Evolutionary conservation across 2,329 filamentous ascomycete genomes (phyloP).

Genomic region (Verruconis gallopava): DNA sequence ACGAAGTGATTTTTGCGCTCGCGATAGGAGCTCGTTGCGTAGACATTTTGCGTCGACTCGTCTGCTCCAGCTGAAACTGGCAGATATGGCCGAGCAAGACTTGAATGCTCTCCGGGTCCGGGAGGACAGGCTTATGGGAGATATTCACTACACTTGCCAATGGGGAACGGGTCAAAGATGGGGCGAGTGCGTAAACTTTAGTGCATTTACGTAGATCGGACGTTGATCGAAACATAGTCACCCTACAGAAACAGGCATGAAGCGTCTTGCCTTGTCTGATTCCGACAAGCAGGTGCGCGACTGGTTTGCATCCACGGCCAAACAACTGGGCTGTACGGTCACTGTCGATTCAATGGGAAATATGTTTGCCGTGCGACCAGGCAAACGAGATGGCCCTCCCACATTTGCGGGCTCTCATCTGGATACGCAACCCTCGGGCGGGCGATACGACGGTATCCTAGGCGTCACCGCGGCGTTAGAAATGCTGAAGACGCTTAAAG

Average conservation of each 20-base stretch:
- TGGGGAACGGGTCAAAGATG: slow-evolving; percentile 55
- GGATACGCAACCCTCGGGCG: slow-evolving; percentile 45
- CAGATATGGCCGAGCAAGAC: slow-evolving; percentile 38
- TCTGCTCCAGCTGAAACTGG: background rate
- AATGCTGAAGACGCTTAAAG: slow-evolving; percentile 53
- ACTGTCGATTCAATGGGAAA: slow-evolving; percentile 68
- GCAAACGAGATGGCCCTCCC: slow-evolving; percentile 44
- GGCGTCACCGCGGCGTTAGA: slow-evolving; percentile 63
- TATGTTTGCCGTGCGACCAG: slow-evolving; percentile 60
- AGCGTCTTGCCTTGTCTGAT: slow-evolving; percentile 57
- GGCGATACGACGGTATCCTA: slow-evolving; percentile 64
- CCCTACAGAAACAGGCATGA: slow-evolving; percentile 61
- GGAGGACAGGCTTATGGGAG: slow-evolving; percentile 45
- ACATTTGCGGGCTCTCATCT: slow-evolving; percentile 59
- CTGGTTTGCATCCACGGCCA: slow-evolving; percentile 58
- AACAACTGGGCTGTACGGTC: slow-evolving; percentile 51
- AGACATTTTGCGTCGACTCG: too few relatives aligned
- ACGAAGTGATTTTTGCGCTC: too few relatives aligned
- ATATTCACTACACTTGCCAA: slow-evolving; percentile 52
- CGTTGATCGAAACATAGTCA: slow-evolving; percentile 22
- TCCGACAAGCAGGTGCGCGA: slow-evolving; percentile 58
- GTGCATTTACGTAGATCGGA: background rate
- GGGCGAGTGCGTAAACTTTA: slow-evolving; percentile 43
- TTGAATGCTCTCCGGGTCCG: slow-evolving; percentile 44
- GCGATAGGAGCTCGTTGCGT: too few relatives aligned